Base-by-base conservation (phyloP, 352 stramenopile species). In the Elongisporangium prolatum region DNA sequence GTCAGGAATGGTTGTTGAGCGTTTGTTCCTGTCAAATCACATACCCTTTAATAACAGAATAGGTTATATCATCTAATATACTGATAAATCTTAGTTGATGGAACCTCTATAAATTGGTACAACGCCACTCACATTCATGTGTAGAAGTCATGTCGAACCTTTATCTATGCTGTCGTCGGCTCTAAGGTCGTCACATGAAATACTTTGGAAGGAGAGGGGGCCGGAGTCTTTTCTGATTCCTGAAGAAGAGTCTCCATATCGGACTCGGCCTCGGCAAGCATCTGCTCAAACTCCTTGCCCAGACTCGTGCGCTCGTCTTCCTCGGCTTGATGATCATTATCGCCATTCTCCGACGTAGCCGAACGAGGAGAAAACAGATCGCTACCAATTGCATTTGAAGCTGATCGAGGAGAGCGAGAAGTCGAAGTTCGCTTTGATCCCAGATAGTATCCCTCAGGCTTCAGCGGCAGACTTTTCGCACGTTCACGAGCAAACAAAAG, bases 381-480 rank as follows among this genome's bases (percentile, higher is more conserved):
- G 5, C 69, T 68, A 20, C 68, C 25, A 34, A 67, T 62, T 22
- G 8, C 47, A 11, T 47, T 63, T 10, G 71, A 71, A 17, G 44
- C 44, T 20, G 51, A 57, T 37, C 60, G 54, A 50, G 60, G 68
- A 18, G 63, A 69, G 4, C 73, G n/a, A 10, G 64, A 68, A 53
- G 57, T 58, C 22, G 56, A 52, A 2, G 56, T 60, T 40, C 76
- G 75, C 59, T 89, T 91, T 0, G 82, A 74, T 60, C 88, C 78
- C 34, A 93, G 71, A 69, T 93, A 95, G 63, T 86, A 91, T 3
- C 84, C 86, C 56, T 93, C 86, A 1, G 86, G 84, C 57, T 91
- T 89, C 25, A 93, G 66, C 7, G 86, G 86, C 37, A 95, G 63
- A 18, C 67, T 86, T 40, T 79, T 77, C 21, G 91, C 77, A 20